A percentile compares a stretch with the other conserved stretches of the same genome.
Conservation (phyloP, 1,284 basidiomycete genomes). For the Boletus smithii region DNA sequence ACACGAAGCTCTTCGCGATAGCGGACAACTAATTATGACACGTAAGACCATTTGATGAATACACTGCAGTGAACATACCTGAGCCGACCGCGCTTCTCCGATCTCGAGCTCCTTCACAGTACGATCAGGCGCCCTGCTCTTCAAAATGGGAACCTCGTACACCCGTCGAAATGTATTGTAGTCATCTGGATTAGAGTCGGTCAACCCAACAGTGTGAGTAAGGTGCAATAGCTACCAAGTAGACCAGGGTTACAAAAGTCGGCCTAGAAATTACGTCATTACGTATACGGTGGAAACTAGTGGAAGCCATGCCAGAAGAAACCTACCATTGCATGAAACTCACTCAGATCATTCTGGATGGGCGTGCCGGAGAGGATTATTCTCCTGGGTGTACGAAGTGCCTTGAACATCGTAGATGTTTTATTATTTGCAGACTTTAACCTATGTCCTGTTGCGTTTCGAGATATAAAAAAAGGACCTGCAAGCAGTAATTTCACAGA, state of each 20-base stretch:
- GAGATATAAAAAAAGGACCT: background rate
- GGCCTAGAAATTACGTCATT: slow-evolving; percentile 46
- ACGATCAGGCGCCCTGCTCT: slow-evolving; percentile 78
- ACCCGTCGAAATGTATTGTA: slow-evolving; percentile 74
- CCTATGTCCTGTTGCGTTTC: slow-evolving; percentile 67
- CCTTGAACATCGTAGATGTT: slow-evolving; percentile 86
- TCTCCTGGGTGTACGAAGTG: slow-evolving; percentile 68
- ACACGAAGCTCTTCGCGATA: slow-evolving; percentile 83
- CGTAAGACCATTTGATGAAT: background rate
- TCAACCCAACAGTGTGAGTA: background rate
- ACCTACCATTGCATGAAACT: slow-evolving; percentile 92
- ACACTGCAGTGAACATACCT: slow-evolving; percentile 44
- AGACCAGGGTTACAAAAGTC: slow-evolving; percentile 93
- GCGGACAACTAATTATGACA: slow-evolving; percentile 56
- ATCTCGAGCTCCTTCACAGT: slow-evolving; percentile 68
- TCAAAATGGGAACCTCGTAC: slow-evolving; percentile 89
- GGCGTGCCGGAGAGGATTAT: slow-evolving; percentile 96
- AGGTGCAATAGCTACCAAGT: slow-evolving; percentile 52
- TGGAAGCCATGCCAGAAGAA: background rate
- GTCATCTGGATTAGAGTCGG: slow-evolving; percentile 46
- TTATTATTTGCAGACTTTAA: slow-evolving; percentile 92
- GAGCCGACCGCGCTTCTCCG: slow-evolving; percentile 69
- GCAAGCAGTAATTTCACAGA: slow-evolving; percentile 24
- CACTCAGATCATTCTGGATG: slow-evolving; percentile 93
- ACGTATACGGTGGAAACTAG: background rate